Evolutionary conservation across 2,329 filamentous ascomycete species (phyloP), one percentile per base, ranked within the genome.

Genomic region (Ascochyta clinopodiicola): DNA sequence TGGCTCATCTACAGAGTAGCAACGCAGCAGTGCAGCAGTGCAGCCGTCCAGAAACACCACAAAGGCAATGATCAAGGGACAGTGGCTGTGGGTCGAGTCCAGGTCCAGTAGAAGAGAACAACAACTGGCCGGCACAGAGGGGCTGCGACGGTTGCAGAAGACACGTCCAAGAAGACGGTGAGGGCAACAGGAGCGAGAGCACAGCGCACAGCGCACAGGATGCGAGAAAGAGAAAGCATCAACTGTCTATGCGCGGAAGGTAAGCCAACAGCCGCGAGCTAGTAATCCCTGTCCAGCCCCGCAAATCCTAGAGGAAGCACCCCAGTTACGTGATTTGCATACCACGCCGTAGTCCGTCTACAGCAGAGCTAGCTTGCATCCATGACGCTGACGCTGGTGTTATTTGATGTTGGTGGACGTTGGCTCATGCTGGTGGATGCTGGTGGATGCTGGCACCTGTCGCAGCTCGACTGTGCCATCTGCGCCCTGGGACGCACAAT

Each of bases 151-250:
- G 32, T 44, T 39, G 39, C 51, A 54, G 19, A 21, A 51, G 43
- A 40, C 38, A 27, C 37, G 56, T 50, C 55, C 57, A 52, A 62
- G 63, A 51, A 64, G 53, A 61, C 60, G 57, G 62, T 48, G 55
- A 44, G 44, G 17, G 59, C 55, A 57, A 46, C 38, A 52, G 47
- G 49, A 58, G 40, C 48, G 47, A 51, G 43, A 38, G 29, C 52
- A 51, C 52, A 46, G 42, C 52, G 31, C 52, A 56, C 32, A 35
- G 32, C 10, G 5, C 31, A 34, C 52, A 56, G 15, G 36, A 47
- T 45, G 51, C 45, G 19, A 38, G 51, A 49, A 50, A 51, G 34
- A 44, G 36, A 46, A 46, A 54, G 44, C 38, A 48, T 42, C 17
- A 17, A 17, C 17, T 17, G 17, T 17, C 39, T 45, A 40, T 40